phyloP scores from a whole-genome alignment of 768 basidiomycete genomes.

The Trametes villosa region DNA sequence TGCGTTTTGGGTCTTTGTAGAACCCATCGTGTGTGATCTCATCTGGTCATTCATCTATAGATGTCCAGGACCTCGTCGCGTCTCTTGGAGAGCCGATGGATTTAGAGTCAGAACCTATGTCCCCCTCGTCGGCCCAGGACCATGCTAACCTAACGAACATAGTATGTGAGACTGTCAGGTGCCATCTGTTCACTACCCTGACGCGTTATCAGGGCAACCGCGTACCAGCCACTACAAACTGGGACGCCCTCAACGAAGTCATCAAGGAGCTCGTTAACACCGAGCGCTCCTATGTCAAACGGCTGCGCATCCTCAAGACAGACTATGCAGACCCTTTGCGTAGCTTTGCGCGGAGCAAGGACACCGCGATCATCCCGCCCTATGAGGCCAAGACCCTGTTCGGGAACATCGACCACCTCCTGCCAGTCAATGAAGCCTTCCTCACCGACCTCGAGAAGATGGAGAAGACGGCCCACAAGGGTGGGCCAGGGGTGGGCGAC shows the following conservation, averaged over 20 bases:
- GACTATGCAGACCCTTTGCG: slow-evolving; percentile 93
- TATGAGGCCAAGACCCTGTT: slow-evolving; percentile 95
- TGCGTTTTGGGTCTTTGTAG: slow-evolving; percentile 13
- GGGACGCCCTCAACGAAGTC: slow-evolving; percentile 69
- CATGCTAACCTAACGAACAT: slow-evolving; percentile 34
- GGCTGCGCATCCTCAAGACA: slow-evolving; percentile 79
- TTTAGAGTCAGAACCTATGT: slow-evolving; percentile 51
- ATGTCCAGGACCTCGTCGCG: slow-evolving; percentile 77
- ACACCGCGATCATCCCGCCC: slow-evolving; percentile 82
- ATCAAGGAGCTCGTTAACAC: slow-evolving; percentile 88
- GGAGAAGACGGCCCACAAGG: slow-evolving; percentile 49
- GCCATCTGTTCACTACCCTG: too few relatives aligned
- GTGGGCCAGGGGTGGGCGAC: slow-evolving; percentile 76
- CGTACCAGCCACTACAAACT: slow-evolving; percentile 64
- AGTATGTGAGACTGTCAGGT: slow-evolving; percentile 29
- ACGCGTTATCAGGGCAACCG: slow-evolving; percentile 39
- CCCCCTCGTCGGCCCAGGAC: slow-evolving; percentile 46
- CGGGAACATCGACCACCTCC: slow-evolving; percentile 88
- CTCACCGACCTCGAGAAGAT: slow-evolving; percentile 82
- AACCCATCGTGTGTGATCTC: neutral
- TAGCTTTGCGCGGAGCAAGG: slow-evolving; percentile 80
- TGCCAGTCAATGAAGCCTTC: slow-evolving; percentile 90
- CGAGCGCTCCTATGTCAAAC: slow-evolving; percentile 86
- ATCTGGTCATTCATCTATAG: slow-evolving; percentile 40
- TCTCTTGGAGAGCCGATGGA: slow-evolving; percentile 74